These are phyloP conservation scores for Cupressus sempervirens DNA, from an alignment of 75 land plant genomes.

Conservation along the genomic window DNA sequence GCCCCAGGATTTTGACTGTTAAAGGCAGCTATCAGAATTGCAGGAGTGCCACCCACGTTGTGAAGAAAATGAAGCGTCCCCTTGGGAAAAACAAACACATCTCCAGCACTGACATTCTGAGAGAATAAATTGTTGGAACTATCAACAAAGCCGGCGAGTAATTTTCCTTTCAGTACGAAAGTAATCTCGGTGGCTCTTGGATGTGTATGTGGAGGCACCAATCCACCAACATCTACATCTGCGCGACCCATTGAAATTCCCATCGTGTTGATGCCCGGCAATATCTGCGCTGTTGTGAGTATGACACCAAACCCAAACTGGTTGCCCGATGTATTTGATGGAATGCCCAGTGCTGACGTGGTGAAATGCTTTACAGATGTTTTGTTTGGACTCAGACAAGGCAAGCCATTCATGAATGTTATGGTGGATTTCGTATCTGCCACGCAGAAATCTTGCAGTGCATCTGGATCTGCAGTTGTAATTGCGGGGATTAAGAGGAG, in stretches of 20 bases:
- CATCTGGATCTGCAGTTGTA: conserved; percentile 36
- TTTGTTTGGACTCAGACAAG: conserved; percentile 33
- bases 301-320: conserved; percentile 21
- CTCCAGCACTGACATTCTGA: conserved; percentile 17
- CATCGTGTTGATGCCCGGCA: conserved; percentile 51
- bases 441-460: conserved; percentile 62
- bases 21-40: conserved; percentile 14
- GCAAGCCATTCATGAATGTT: conserved; percentile 39
- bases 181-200: conserved; percentile 32
- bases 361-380: conserved; percentile 21
- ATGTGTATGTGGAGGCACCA: conserved; percentile 40
- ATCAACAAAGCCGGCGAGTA: conserved; percentile 30
- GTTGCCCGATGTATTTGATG: conserved; percentile 28
- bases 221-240: conserved; percentile 32
- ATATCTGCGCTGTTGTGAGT: conserved; percentile 14
- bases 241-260: conserved; percentile 33
- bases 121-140: conserved; percentile 23
- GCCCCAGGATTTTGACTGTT: conserved; percentile 31
- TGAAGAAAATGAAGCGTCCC: conserved; percentile 36
- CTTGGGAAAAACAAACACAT: conserved; percentile 32
- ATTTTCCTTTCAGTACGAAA: conserved; percentile 14
- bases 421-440: conserved; percentile 21
- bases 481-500: not conserved
- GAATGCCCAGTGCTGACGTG: conserved; percentile 13
- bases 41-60: conserved; percentile 12